Base-by-base conservation (phyloP, 345 rosid species). In the Gossypium herbaceum region DNA sequence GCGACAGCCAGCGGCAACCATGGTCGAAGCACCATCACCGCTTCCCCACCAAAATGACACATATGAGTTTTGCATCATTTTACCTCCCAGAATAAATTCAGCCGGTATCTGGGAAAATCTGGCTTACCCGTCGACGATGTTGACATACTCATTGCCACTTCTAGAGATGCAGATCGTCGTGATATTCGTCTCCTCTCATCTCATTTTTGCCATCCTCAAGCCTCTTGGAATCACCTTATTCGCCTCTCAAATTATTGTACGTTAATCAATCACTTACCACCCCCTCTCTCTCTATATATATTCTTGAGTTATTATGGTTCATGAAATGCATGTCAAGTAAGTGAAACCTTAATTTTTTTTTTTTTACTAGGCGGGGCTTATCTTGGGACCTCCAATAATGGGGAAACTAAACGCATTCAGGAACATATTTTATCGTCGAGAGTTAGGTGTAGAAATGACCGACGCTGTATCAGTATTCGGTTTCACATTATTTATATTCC, bases 391-490 rank as follows among this genome's bases (percentile, higher is more conserved):
- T 6, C 15, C 58, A 44, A 0, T 72, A 2, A 12, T 73, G 7
- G 75, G 78, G 50, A 13, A 51, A 56, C 41, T 48, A 41, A 9
- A 8, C 0, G 9, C 12, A 3, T 1, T 34, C 13, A 27, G 44
- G 12, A 12, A 15, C 43, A 54, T 29, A 41, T 12, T 65, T 12
- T 20, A 72, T 52, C n/a, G 58, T 60, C 15, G 79, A 2, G 20
- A 10, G 1, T 43, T 72, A 6, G 17, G 57, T 24, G 17, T 54
- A n/a, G 79, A 76, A 73, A 12, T 82, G 10, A 24, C 85, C n/a
- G 87, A 82, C 9, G 56, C 84, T 3, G n/a, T 81, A 43, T 86
- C 83, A 60, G 1, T 77, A 17, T 74, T 88, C 43, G 93, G 84
- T 1, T 87, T 73, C 59, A 52, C 74, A 59, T 20, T 87, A 17